A percentile compares a stretch with the other conserved stretches of the same genome.
Conservation (phyloP, 2,329 filamentous ascomycete genomes). For the Immersiporthe knoxdaviesiana region DNA sequence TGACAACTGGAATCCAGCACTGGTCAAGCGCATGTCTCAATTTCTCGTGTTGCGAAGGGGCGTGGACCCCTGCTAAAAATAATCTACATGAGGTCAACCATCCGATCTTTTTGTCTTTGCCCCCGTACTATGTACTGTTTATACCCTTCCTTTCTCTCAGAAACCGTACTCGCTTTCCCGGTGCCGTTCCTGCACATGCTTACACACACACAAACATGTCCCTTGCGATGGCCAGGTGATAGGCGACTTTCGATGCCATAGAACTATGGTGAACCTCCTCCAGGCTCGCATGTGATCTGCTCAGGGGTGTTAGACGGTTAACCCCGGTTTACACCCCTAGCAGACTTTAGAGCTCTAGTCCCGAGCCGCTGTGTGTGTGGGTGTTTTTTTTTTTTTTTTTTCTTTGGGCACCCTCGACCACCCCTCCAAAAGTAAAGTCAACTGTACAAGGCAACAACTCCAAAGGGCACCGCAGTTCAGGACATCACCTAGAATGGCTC, state of each 20-base stretch:
- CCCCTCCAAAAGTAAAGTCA: too few relatives aligned
- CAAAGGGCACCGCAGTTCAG: too few relatives aligned
- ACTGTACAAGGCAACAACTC: too few relatives aligned
- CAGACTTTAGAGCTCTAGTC: too few relatives aligned
- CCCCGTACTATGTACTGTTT: too few relatives aligned
- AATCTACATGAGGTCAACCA: conserved; percentile 26
- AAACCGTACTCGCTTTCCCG: background rate
- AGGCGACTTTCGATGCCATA: background rate
- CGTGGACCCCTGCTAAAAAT: conserved; percentile 29
- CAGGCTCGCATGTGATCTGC: conserved; percentile 12
- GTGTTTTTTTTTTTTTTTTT: too few relatives aligned
- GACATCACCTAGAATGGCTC: too few relatives aligned
- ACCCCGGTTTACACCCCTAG: background rate
- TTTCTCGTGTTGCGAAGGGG: conserved; percentile 29
- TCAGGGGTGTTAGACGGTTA: conserved; percentile 1
- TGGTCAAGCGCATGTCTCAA: conserved; percentile 23
- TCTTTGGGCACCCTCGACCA: too few relatives aligned
- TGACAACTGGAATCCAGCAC: conserved; percentile 3
- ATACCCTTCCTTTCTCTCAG: too few relatives aligned
- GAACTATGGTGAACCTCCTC: background rate
- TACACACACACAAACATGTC: background rate
- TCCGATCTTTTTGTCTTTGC: conserved; percentile 13
- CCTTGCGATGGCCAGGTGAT: background rate
- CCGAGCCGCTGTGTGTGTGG: too few relatives aligned
- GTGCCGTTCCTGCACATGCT: background rate